Evolutionary conservation across 1,284 basidiomycete species (phyloP).

Genomic region (Sutorius eximius): DNA sequence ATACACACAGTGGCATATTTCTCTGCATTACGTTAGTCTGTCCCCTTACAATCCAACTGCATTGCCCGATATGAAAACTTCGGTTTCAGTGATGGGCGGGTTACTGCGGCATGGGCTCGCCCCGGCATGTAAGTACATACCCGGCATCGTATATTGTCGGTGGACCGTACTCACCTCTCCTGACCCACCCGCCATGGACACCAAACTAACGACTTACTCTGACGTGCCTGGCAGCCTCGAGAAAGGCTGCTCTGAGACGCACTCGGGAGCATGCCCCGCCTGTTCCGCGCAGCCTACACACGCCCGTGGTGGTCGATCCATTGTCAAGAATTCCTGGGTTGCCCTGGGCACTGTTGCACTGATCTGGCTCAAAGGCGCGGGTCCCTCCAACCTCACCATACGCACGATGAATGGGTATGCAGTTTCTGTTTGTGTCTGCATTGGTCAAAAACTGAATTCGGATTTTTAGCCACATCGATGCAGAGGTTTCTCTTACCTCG

Average conservation of each 20-base stretch:
- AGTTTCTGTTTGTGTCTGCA: not conserved
- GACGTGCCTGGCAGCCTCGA: slow-evolving; percentile 16
- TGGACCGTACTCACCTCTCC: not conserved
- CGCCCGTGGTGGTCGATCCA: not conserved
- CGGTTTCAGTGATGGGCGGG: not conserved
- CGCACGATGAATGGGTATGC: slow-evolving; percentile 43
- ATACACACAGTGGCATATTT: no score
- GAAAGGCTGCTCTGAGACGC: slow-evolving; percentile 17
- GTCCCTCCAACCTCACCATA: slow-evolving; percentile 28
- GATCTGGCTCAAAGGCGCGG: slow-evolving; percentile 19
- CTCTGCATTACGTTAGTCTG: no score
- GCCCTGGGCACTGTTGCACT: slow-evolving; percentile 6
- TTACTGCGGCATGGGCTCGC: not conserved
- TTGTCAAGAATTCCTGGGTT: slow-evolving; percentile 13
- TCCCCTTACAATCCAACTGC: no score
- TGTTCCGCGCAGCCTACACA: not conserved
- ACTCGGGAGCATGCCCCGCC: not conserved
- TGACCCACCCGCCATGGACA: slow-evolving; percentile 17
- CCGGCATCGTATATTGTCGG: slow-evolving; percentile 2
- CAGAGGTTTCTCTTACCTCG: slow-evolving; percentile 32
- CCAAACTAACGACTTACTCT: slow-evolving; percentile 8
- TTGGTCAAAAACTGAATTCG: slow-evolving; percentile 6
- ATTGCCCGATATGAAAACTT: no score
- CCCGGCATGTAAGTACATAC: not conserved
- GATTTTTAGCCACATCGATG: slow-evolving; percentile 32